Conservation (phyloP, 257 asterid species). For the Capsicum chinense region DNA sequence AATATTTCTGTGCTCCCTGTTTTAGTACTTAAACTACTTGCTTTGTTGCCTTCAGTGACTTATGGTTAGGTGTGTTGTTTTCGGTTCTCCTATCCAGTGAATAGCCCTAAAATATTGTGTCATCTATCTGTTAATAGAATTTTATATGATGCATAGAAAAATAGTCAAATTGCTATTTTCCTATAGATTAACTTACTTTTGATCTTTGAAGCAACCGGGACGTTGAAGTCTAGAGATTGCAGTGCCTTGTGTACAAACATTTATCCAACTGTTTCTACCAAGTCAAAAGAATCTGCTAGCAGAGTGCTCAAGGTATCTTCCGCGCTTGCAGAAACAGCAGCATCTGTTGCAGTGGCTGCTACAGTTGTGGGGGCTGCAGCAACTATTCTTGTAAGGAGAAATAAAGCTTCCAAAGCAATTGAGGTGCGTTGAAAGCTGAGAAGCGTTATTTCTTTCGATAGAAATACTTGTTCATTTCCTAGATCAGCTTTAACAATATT, state of each 20-base stretch:
- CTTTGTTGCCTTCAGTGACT: background rate
- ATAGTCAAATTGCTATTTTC: background rate
- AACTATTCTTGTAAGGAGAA: constrained; percentile 60
- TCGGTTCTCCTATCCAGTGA: background rate
- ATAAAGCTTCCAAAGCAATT: constrained; percentile 44
- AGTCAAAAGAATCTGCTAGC: constrained; percentile 32
- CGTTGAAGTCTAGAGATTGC: constrained; percentile 26
- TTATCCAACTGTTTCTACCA: constrained; percentile 32
- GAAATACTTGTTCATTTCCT: background rate
- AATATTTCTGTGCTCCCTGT: background rate
- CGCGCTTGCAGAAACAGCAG: constrained; percentile 70
- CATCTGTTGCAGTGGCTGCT: constrained; percentile 68
- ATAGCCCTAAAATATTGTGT: background rate
- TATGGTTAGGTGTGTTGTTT: background rate
- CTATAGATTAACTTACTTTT: background rate
- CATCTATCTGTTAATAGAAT: background rate
- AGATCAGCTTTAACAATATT: background rate
- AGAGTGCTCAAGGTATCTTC: constrained; percentile 40
- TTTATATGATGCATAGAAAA: background rate
- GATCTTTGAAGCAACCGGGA: constrained; percentile 27
- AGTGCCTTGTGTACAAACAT: constrained; percentile 31
- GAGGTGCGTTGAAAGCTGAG: constrained; percentile 47
- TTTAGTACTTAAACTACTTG: background rate
- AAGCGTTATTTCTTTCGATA: background rate
- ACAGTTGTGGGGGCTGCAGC: constrained; percentile 75